phyloP scores from a whole-genome alignment of 106 monocot species.

The Acorus calamus region DNA sequence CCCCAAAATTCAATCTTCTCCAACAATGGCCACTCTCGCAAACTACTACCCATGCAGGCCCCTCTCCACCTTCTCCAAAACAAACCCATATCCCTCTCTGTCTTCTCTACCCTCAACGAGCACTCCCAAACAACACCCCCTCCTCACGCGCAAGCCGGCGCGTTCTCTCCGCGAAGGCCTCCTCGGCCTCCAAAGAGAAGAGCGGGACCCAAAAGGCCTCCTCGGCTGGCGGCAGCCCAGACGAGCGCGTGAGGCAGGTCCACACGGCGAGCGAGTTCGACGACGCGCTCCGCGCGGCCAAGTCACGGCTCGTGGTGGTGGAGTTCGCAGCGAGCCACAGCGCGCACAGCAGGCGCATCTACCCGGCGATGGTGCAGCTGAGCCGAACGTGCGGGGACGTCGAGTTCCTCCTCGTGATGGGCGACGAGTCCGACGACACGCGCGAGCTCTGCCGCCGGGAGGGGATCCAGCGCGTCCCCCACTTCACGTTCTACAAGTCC shows the following conservation, averaged over 20 bases:
- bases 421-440: constrained; percentile 76
- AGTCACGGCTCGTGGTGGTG: constrained; percentile 77
- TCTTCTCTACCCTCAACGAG: no score
- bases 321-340: constrained; percentile 64
- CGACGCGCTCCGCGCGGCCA: constrained; percentile 45
- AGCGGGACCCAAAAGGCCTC: no score
- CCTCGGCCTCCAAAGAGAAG: no score
- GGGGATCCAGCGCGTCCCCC: constrained; percentile 53
- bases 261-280: constrained; percentile 74
- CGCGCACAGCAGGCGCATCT: constrained; percentile 43
- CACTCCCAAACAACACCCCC: no score
- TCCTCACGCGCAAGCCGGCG: no score
- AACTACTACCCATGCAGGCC: no score
- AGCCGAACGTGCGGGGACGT: constrained; percentile 85
- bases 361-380: constrained; percentile 72
- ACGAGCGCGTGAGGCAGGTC: constrained; percentile 54
- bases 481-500: constrained; percentile 86
- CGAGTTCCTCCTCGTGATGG: constrained; percentile 82
- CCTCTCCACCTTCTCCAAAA: no score
- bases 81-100: no score
- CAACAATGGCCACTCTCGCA: no score
- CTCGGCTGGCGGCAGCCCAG: background rate
- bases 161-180: no score
- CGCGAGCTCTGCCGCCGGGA: constrained; percentile 58
- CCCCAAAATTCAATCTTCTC: no score